Conservation (phyloP, 2,329 filamentous ascomycete species). For the Pseudomassariella vexata region DNA sequence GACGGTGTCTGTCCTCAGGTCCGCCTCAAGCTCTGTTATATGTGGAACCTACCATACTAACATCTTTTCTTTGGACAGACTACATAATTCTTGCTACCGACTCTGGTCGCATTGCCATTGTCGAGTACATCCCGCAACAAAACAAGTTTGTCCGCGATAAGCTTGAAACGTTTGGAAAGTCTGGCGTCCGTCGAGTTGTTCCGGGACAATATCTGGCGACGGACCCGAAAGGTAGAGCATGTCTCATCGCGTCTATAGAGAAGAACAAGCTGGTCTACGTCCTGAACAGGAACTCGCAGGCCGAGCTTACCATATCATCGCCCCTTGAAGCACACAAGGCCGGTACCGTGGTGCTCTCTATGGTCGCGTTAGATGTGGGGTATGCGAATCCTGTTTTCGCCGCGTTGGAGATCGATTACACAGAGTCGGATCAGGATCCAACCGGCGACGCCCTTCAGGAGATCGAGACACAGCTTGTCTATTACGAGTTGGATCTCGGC, state of each 20-base stretch:
- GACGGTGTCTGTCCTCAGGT: too few relatives aligned
- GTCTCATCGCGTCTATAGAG: constrained; percentile 87
- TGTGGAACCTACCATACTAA: constrained; percentile 7
- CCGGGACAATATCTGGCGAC: constrained; percentile 94
- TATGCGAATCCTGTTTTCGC: constrained; percentile 98
- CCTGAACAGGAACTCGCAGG: constrained; percentile 89
- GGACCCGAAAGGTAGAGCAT: constrained; percentile 92
- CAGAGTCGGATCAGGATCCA: constrained; percentile 84
- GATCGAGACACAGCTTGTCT: constrained; percentile 85
- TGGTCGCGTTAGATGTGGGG: constrained; percentile 87
- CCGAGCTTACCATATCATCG: constrained; percentile 93
- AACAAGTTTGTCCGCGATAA: constrained; percentile 88
- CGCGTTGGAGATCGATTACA: constrained; percentile 88
- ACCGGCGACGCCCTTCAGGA: constrained; percentile 77
- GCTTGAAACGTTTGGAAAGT: constrained; percentile 97
- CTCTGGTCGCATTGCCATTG: constrained; percentile 87
- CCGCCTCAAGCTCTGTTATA: constrained; percentile 9
- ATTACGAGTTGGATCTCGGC: constrained; percentile 95
- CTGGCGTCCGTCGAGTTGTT: constrained; percentile 85
- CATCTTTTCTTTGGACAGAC: constrained; percentile 51
- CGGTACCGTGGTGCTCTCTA: constrained; percentile 80
- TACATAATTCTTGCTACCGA: constrained; percentile 94
- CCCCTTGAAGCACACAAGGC: constrained; percentile 94
- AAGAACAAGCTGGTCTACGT: constrained; percentile 99
- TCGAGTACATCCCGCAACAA: constrained; percentile 82